Conservation (phyloP, 2,329 filamentous ascomycete species). For the Sporothrix curviconia region DNA sequence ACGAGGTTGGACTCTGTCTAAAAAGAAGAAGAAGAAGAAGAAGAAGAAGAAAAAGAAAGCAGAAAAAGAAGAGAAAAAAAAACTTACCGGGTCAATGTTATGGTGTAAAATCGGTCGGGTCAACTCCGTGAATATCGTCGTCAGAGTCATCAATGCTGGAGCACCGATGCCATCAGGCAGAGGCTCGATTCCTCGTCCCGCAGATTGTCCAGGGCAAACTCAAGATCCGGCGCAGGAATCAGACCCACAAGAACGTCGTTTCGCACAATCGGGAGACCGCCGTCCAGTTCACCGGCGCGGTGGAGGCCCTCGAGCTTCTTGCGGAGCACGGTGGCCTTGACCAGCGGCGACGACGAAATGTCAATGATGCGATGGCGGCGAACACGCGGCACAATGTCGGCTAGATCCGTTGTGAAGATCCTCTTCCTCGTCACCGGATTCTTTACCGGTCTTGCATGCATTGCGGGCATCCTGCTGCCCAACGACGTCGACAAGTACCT, state of each 20-base stretch:
- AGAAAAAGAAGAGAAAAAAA: not conserved
- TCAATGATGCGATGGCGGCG: conserved; percentile 78
- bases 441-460: conserved; percentile 28
- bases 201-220: conserved; percentile 83
- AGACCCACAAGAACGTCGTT: conserved; percentile 76
- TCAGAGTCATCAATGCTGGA: conserved; percentile 58
- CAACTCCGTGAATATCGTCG: conserved; percentile 39
- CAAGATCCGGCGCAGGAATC: conserved; percentile 88
- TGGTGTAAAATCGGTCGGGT: conserved; percentile 78
- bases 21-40: no score
- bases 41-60: no score
- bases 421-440: conserved; percentile 31
- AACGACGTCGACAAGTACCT: conserved; percentile 29
- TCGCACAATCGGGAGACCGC: conserved; percentile 79
- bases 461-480: conserved; percentile 27
- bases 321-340: conserved; percentile 70
- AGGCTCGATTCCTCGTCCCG: conserved; percentile 64
- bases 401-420: conserved; percentile 82
- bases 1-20: no score
- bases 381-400: conserved; percentile 73
- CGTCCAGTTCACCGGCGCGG: conserved; percentile 80
- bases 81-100: conserved; percentile 79
- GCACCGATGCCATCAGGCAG: conserved; percentile 74
- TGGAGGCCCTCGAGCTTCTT: conserved; percentile 76
- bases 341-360: conserved; percentile 72